These are phyloP conservation scores for Fusarium transvaalense DNA, from an alignment of 2,329 filamentous ascomycete genomes.

Conservation along the genomic window DNA sequence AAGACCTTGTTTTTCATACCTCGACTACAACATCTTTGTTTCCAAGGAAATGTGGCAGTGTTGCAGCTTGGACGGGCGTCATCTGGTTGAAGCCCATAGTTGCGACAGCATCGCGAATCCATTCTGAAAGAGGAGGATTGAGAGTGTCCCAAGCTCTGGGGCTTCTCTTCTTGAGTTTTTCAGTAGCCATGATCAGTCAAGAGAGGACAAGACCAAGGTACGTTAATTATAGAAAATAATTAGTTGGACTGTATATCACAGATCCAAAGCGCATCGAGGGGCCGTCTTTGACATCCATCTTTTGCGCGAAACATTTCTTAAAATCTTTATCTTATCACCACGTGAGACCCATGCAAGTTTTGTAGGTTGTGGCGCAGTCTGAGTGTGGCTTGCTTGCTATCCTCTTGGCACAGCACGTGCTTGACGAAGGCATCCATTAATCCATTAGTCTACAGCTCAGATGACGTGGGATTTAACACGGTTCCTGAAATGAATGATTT, in stretches of 20 bases:
- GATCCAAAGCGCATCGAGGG: conserved; percentile 38
- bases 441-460: neutral
- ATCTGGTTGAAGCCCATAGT: conserved; percentile 88
- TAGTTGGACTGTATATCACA: conserved; percentile 15
- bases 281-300: conserved; percentile 19
- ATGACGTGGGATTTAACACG: conserved; percentile 27
- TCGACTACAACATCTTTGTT: conserved; percentile 95
- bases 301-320: conserved; percentile 49
- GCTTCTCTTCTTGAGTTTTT: conserved; percentile 59
- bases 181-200: conserved; percentile 49
- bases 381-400: conserved; percentile 13
- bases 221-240: conserved; percentile 1
- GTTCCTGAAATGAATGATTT: conserved; percentile 16
- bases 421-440: neutral
- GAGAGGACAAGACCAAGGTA: neutral
- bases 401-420: conserved; percentile 18
- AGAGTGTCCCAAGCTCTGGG: conserved; percentile 61
- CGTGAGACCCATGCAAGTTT: conserved; percentile 36
- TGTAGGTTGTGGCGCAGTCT: conserved; percentile 17
- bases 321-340: conserved; percentile 53
- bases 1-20: conserved; percentile 53
- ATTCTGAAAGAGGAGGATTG: conserved; percentile 63
- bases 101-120: conserved; percentile 85
- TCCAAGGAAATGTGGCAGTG: conserved; percentile 87
- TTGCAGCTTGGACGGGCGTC: conserved; percentile 95